Conservation (phyloP, 2,329 filamentous ascomycete species). For the Aurifilum marmelostoma region DNA sequence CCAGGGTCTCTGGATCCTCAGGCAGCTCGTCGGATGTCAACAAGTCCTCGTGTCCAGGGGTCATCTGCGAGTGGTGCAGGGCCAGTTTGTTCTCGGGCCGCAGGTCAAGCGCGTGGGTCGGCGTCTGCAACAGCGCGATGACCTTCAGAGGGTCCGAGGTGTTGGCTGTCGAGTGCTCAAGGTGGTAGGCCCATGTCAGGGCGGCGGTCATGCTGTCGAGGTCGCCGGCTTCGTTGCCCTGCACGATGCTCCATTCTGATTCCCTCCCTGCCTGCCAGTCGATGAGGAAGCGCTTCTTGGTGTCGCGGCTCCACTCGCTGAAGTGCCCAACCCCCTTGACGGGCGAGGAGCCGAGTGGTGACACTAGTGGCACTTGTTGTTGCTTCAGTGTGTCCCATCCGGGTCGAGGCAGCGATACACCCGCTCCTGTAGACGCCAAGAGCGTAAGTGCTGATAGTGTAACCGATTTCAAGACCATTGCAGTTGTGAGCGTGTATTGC, state of each 20-base stretch:
- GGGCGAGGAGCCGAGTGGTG: constrained; percentile 13
- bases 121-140: constrained; percentile 50
- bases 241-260: constrained; percentile 49
- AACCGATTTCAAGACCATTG: neutral
- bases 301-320: constrained; percentile 51
- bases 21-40: constrained; percentile 52
- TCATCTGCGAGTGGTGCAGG: constrained; percentile 49
- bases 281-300: constrained; percentile 49
- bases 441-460: neutral
- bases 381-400: neutral
- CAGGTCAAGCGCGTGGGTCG: constrained; percentile 49
- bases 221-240: constrained; percentile 51
- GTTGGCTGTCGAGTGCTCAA: constrained; percentile 47
- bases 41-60: constrained; percentile 48
- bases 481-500: neutral
- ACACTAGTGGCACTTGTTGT: neutral
- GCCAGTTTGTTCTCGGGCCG: constrained; percentile 51
- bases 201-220: constrained; percentile 49
- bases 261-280: constrained; percentile 49
- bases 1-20: constrained; percentile 48
- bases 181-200: constrained; percentile 51
- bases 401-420: neutral
- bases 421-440: neutral
- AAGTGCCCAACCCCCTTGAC: constrained; percentile 48
- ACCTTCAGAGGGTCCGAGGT: constrained; percentile 47